Evolutionary conservation across 2,329 filamentous ascomycete species (phyloP).

Genomic region (Colletotrichum graminicola): DNA sequence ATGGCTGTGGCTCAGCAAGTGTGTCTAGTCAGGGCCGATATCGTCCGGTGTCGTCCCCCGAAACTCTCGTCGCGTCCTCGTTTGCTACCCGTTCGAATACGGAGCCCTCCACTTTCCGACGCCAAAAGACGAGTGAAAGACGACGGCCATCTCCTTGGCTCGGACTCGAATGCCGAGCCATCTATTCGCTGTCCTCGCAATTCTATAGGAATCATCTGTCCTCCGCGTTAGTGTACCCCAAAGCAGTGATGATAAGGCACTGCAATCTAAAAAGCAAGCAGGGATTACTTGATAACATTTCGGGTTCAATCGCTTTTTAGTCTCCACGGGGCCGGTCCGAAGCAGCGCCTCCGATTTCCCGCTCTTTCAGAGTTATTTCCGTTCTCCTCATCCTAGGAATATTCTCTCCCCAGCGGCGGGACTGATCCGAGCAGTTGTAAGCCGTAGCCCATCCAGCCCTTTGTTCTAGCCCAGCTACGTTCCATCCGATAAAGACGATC

Average conservation of each 20-base stretch:
- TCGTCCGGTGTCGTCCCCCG: conserved; percentile 35
- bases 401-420: conserved; percentile 10
- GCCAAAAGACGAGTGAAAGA: conserved; percentile 9
- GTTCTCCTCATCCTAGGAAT: conserved; percentile 18
- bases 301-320: conserved; percentile 25
- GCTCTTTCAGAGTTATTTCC: conserved; percentile 17
- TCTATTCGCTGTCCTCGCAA: not conserved
- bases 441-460: conserved; percentile 31
- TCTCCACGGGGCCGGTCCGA: not conserved
- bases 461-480: conserved; percentile 23
- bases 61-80: conserved; percentile 21
- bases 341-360: conserved; percentile 30
- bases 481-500: conserved; percentile 34
- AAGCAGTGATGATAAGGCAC: not conserved
- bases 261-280: conserved; percentile 11
- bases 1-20: conserved; percentile 18
- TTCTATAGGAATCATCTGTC: not conserved
- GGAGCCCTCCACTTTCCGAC: conserved; percentile 35
- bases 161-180: conserved; percentile 37
- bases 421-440: conserved; percentile 35
- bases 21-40: conserved; percentile 31
- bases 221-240: conserved; percentile 7
- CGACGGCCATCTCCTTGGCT: conserved; percentile 15
- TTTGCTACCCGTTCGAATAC: conserved; percentile 4
- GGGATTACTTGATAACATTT: conserved; percentile 18